phyloP scores from a whole-genome alignment of 1,139 yeast genomes.

The Entelexis paramagnoliae region DNA sequence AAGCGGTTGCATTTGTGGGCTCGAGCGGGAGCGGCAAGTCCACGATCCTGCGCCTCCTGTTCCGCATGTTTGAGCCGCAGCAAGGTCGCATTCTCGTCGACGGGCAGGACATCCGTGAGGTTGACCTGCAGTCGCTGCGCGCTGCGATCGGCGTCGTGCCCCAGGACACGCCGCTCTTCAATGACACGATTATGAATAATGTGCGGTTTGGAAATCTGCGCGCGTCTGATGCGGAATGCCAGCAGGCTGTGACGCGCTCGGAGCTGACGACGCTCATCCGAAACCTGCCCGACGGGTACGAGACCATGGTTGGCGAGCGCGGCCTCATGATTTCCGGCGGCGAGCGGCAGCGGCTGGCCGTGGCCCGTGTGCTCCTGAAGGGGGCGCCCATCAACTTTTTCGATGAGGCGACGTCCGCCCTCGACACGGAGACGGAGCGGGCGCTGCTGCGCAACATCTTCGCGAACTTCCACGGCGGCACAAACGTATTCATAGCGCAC shows the following conservation, averaged over 20 bases:
- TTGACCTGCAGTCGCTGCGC: constrained; percentile 68
- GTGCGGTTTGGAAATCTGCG: constrained; percentile 73
- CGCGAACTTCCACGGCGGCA: constrained; percentile 50
- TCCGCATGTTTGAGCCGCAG: constrained; percentile 79
- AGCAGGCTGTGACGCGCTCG: constrained; percentile 54
- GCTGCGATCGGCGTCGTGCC: constrained; percentile 83
- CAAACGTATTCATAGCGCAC: constrained; percentile 89
- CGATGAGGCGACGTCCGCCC: constrained; percentile 94
- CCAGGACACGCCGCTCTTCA: constrained; percentile 93
- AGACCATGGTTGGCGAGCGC: constrained; percentile 93
- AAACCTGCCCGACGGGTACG: constrained; percentile 71
- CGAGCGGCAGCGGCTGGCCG: constrained; percentile 90
- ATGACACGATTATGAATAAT: constrained; percentile 80
- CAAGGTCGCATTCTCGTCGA: constrained; percentile 73
- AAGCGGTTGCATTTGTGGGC: constrained; percentile 87
- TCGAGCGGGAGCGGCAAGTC: constrained; percentile 95
- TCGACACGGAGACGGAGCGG: constrained; percentile 94
- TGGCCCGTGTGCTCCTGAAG: constrained; percentile 76
- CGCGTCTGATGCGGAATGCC: constrained; percentile 66
- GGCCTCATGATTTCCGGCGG: constrained; percentile 99
- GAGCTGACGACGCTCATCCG: constrained; percentile 52
- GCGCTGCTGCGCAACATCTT: constrained; percentile 63
- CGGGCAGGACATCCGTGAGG: constrained; percentile 75
- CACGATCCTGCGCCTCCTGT: constrained; percentile 70
- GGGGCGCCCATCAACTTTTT: constrained; percentile 83